phyloP scores from a whole-genome alignment of 2,329 filamentous ascomycete genomes.

The Phaeophleospora eucalypticola region DNA sequence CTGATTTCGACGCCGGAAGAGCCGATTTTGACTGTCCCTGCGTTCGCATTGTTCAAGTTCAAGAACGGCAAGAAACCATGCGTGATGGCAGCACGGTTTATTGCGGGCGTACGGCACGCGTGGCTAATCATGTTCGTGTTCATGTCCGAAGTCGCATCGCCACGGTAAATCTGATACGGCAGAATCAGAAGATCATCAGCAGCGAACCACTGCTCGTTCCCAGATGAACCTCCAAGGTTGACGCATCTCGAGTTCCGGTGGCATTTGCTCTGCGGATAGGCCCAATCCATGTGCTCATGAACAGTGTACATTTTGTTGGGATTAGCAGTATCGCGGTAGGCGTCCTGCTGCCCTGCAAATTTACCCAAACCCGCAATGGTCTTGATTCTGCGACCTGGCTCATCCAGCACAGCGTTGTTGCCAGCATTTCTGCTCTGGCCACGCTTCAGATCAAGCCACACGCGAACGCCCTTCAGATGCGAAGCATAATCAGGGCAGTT shows the following conservation, averaged over 20 bases:
- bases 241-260: neutral
- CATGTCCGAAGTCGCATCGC: neutral
- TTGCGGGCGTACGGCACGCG: neutral
- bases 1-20: neutral
- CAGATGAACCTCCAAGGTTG: constrained; percentile 1
- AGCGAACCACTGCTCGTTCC: neutral
- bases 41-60: neutral
- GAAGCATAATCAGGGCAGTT: neutral
- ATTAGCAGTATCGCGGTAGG: neutral
- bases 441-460: constrained; percentile 8
- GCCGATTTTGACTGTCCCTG: neutral
- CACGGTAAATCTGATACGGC: neutral
- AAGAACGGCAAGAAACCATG: neutral
- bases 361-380: neutral
- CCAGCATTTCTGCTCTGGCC: neutral
- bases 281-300: neutral
- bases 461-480: constrained; percentile 1
- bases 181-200: neutral
- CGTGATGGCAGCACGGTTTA: neutral
- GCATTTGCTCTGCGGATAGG: neutral
- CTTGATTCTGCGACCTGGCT: constrained; percentile 5
- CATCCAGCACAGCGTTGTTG: neutral
- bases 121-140: neutral
- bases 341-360: neutral
- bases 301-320: no score